Percentiles rank a stretch among this genome's conserved stretches.
These are phyloP conservation scores for Fusarium floridanum DNA, from an alignment of 2,329 filamentous ascomycete species.

Conservation along the genomic window DNA sequence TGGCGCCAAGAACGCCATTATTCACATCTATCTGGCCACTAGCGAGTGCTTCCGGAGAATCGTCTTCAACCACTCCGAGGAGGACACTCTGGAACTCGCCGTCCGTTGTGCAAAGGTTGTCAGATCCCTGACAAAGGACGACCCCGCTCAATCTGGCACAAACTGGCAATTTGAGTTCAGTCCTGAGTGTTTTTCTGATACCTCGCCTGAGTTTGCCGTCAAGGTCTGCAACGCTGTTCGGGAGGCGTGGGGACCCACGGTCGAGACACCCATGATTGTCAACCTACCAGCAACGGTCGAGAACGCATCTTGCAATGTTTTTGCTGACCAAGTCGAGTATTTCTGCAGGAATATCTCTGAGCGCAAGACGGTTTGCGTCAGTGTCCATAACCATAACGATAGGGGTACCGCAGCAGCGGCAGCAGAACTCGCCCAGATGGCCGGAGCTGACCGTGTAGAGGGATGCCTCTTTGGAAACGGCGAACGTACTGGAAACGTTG, in stretches of 20 bases:
- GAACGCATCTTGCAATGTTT: conserved; percentile 93
- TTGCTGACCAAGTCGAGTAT: conserved; percentile 96
- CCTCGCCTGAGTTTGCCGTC: conserved; percentile 84
- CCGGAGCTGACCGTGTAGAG: neutral
- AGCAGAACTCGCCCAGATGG: neutral
- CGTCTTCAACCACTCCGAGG: conserved; percentile 88
- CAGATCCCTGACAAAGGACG: conserved; percentile 88
- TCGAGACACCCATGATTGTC: conserved; percentile 89
- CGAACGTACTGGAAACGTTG: neutral
- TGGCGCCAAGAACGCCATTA: conserved; percentile 91
- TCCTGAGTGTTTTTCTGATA: conserved; percentile 92
- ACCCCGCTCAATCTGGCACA: conserved; percentile 68
- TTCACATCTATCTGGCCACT: conserved; percentile 96
- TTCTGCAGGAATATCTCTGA: conserved; percentile 90
- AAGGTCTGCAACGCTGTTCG: conserved; percentile 93
- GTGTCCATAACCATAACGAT: neutral
- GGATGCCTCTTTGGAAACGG: neutral
- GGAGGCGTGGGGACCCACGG: conserved; percentile 87
- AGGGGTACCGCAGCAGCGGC: neutral
- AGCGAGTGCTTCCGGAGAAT: conserved; percentile 95
- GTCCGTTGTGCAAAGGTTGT: conserved; percentile 89
- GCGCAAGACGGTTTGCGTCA: conserved; percentile 85
- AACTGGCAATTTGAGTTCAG: conserved; percentile 87
- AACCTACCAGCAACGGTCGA: conserved; percentile 93
- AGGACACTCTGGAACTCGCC: conserved; percentile 84